phyloP scores from a whole-genome alignment of 768 basidiomycete species.

The Daedalea quercina region DNA sequence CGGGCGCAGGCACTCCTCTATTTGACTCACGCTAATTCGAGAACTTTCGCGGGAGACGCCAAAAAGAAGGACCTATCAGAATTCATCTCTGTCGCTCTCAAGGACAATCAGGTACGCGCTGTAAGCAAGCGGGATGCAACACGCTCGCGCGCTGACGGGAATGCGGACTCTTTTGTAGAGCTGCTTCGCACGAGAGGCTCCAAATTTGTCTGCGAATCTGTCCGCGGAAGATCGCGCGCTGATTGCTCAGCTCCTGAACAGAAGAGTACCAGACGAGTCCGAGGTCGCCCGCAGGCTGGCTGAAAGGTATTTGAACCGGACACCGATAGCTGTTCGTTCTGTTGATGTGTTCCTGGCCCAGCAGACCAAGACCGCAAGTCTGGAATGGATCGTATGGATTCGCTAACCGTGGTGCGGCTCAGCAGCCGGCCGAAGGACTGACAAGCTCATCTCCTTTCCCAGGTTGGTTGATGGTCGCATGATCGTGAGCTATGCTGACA shows the following conservation, averaged over 20 bases:
- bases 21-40: slow-evolving; percentile 39
- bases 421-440: neutral
- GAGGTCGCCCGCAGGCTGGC: slow-evolving; percentile 25
- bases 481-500: neutral
- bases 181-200: slow-evolving; percentile 40
- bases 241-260: slow-evolving; percentile 47
- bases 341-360: neutral
- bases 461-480: neutral
- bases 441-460: neutral
- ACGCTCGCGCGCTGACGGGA: neutral
- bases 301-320: neutral
- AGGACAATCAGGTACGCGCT: slow-evolving; percentile 35
- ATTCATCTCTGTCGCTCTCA: slow-evolving; percentile 44
- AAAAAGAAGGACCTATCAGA: slow-evolving; percentile 46
- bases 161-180: slow-evolving; percentile 8
- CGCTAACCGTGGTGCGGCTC: neutral
- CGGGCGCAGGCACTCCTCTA: slow-evolving; percentile 72
- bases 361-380: neutral
- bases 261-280: slow-evolving; percentile 36
- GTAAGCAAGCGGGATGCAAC: too few relatives aligned
- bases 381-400: neutral
- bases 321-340: neutral
- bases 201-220: slow-evolving; percentile 36
- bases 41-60: slow-evolving; percentile 50
- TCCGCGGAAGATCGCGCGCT: slow-evolving; percentile 36